Evolutionary conservation across 495 filamentous ascomycete species (phyloP), one percentile per base, ranked within the genome.

Genomic region (Penicillium roqueforti): DNA sequence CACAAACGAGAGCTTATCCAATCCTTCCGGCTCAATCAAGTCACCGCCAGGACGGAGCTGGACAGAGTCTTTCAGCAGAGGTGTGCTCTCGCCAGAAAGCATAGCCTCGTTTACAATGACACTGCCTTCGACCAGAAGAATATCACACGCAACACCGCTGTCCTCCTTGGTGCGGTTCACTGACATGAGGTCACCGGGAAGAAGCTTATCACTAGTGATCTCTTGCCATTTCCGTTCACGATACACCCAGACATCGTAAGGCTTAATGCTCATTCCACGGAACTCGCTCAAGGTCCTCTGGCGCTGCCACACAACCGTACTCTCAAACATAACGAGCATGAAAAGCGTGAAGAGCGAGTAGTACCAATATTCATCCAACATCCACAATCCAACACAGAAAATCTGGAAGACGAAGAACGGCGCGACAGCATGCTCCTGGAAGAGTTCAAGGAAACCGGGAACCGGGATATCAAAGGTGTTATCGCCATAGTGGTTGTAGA

Each of bases 321-420:
- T 96, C 76, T 99, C 93, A 66, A 99, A 99, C 41, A 82, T 87
- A 55, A 97, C 87, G 31, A 99, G 84, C 93, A 97, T 97, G 76
- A 97, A 92, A 19, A 97, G 84, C 2, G 93, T 97, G 66, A 99
- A 99, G 11, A 99, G 80, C 55, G 93, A 99, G 70, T 97, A 99
- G 75, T 99, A 99, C 93, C 93, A 99, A 74, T 97, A 97, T 73
- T 99, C 93, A 69, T 99, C 93, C 69, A 99, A 69, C 86, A 97
- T 89, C 93, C 93, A 99, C 55, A 99, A 75, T 25, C 95, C 93
- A 52, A 99, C 93, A 59, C 95, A 97, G 77, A 99, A 99, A 37
- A 99, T 77, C 75, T 99, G 93, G 74, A 99, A 99, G 47, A 99
- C 91, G 70, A 99, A 99, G 80, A 99, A 99, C 11, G 93, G 93